A percentile compares a stretch with the other conserved stretches of the same genome.
phyloP scores from a whole-genome alignment of 768 basidiomycete species.

The Trichaptum fuscoviolaceum region DNA sequence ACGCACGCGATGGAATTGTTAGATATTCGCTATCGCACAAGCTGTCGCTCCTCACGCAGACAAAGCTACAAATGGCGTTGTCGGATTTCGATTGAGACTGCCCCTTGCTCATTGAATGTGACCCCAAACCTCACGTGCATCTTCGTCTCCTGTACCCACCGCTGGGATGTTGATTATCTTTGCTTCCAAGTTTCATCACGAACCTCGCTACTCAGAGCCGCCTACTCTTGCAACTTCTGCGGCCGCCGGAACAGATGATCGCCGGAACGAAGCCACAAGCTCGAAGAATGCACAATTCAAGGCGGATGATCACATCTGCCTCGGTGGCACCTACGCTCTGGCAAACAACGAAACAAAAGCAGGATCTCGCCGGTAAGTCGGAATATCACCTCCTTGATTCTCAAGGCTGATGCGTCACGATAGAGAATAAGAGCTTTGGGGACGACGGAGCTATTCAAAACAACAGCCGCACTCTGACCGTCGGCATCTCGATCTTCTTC shows the following conservation, averaged over 20 bases:
- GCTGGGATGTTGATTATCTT: background rate
- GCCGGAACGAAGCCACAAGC: background rate
- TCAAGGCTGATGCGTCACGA: background rate
- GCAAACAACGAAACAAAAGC: background rate
- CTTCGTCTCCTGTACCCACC: no score
- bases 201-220: background rate
- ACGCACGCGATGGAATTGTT: constrained; percentile 74
- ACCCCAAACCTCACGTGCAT: no score
- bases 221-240: background rate
- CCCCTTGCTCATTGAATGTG: no score
- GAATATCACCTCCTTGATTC: background rate
- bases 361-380: background rate
- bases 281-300: background rate
- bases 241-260: no score
- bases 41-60: background rate
- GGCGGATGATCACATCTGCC: background rate
- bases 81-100: background rate
- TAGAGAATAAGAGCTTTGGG: background rate
- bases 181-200: background rate
- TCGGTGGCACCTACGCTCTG: background rate
- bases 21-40: constrained; percentile 37
- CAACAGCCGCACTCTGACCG: background rate
- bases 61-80: constrained; percentile 13
- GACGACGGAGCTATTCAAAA: background rate
- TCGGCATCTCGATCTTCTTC: background rate